Conservation (phyloP, 164 flowering plant genomes). For the Liriodendron chinense region DNA sequence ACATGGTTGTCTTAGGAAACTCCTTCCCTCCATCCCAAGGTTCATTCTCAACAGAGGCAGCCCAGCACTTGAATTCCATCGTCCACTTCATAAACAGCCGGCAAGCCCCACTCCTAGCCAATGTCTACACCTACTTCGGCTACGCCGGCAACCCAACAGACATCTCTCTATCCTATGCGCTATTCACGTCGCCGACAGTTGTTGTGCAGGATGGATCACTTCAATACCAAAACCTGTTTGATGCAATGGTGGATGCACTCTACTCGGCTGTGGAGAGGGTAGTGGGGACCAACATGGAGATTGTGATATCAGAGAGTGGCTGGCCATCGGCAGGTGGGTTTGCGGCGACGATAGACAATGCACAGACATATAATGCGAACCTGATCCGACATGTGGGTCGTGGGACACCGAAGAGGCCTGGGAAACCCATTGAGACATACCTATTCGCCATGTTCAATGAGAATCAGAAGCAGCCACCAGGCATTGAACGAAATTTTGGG, state of each 20-base stretch:
- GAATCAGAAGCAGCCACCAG: slow-evolving; percentile 14
- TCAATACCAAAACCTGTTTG: slow-evolving; percentile 21
- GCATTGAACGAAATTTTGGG: slow-evolving; percentile 22
- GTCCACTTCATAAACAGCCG: neutral
- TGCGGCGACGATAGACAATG: slow-evolving; percentile 14
- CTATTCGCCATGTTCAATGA: slow-evolving; percentile 30
- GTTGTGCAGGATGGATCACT: slow-evolving; percentile 21
- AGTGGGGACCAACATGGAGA: neutral
- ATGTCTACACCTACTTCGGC: slow-evolving; percentile 34
- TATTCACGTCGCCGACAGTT: slow-evolving; percentile 8
- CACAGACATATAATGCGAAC: slow-evolving; percentile 18
- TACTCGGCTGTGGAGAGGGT: slow-evolving; percentile 28
- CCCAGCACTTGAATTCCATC: neutral
- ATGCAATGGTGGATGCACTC: slow-evolving; percentile 34
- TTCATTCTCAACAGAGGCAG: neutral
- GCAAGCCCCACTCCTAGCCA: slow-evolving; percentile 13
- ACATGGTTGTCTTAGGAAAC: neutral
- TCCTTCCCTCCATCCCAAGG: slow-evolving; percentile 21
- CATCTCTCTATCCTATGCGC: slow-evolving; percentile 13
- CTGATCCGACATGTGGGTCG: slow-evolving; percentile 7
- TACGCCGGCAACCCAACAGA: slow-evolving; percentile 8
- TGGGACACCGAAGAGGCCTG: slow-evolving; percentile 27
- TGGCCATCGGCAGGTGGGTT: slow-evolving; percentile 32
- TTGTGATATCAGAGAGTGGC: slow-evolving; percentile 28
- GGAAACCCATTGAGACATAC: slow-evolving; percentile 8